Percentiles rank a stretch among this genome's conserved stretches.
phyloP scores from a whole-genome alignment of 177 flowering plant species.

The Tripterygium wilfordii region DNA sequence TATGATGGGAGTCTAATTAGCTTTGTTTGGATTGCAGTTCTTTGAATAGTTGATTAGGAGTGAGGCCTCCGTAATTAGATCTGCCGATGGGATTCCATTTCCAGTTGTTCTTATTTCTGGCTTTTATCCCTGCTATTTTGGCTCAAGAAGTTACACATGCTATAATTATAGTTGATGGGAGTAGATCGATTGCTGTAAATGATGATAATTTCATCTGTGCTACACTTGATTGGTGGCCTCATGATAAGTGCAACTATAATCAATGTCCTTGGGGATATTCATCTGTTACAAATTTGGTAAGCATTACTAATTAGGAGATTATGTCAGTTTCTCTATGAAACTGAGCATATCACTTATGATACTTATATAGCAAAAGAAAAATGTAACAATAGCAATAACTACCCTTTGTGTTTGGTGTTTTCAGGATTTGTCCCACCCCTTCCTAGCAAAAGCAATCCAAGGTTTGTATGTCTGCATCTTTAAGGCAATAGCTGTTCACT shows the following conservation, averaged over 20 bases:
- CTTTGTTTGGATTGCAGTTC: no score
- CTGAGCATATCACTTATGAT: no score
- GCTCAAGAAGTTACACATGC: conserved; percentile 37
- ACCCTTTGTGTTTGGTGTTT: conserved; percentile 9
- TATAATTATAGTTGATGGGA: conserved; percentile 41
- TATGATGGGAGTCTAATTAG: no score
- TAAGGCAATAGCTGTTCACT: background rate
- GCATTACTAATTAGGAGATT: background rate
- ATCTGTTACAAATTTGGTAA: conserved; percentile 63
- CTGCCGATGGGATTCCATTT: conserved; percentile 33
- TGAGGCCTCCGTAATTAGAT: no score
- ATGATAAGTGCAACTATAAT: conserved; percentile 77
- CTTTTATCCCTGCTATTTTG: conserved; percentile 27
- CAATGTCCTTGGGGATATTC: conserved; percentile 84
- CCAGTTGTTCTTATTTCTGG: conserved; percentile 31
- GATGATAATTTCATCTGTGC: conserved; percentile 81
- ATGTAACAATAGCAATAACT: background rate
- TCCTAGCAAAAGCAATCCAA: conserved; percentile 66
- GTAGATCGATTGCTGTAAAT: conserved; percentile 38
- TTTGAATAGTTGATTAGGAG: no score
- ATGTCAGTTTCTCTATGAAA: background rate
- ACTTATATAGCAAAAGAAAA: background rate
- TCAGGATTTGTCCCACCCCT: conserved; percentile 79
- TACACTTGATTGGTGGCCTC: conserved; percentile 99
- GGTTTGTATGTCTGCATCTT: conserved; percentile 38